A percentile compares a stretch with the other conserved stretches of the same genome.
Conservation (phyloP, 2,329 filamentous ascomycete genomes). For the Aschersonia sp. region DNA sequence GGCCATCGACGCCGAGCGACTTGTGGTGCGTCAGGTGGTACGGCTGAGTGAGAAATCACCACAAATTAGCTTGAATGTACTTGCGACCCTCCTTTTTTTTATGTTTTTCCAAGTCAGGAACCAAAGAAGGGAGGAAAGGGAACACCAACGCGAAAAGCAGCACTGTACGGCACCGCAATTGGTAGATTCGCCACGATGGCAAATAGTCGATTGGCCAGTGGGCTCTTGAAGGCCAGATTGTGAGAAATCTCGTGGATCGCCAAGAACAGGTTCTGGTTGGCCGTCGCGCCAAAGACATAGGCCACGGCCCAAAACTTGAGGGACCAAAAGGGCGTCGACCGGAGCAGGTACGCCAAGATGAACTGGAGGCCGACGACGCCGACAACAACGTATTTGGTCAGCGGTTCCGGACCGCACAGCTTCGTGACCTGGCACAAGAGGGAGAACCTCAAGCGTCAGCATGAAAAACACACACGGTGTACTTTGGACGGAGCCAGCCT, state of each 20-base stretch:
- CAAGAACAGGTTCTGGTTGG: constrained; percentile 97
- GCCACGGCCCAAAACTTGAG: constrained; percentile 75
- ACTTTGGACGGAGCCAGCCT: too few relatives aligned
- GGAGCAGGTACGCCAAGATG: constrained; percentile 60
- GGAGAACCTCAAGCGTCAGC: too few relatives aligned
- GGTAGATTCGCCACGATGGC: constrained; percentile 92
- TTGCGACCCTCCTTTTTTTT: background rate
- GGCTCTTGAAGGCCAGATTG: constrained; percentile 81
- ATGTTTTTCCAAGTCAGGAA: background rate
- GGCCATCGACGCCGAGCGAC: constrained; percentile 86
- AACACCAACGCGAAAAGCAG: constrained; percentile 68
- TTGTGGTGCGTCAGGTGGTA: constrained; percentile 99
- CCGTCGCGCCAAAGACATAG: constrained; percentile 84
- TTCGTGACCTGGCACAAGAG: constrained; percentile 59
- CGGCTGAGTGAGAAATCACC: constrained; percentile 37
- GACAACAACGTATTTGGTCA: constrained; percentile 86
- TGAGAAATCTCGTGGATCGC: constrained; percentile 98
- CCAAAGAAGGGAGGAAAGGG: background rate
- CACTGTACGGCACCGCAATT: constrained; percentile 91
- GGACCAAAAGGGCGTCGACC: constrained; percentile 64
- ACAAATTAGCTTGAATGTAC: background rate
- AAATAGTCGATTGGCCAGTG: constrained; percentile 66
- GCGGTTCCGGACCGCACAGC: constrained; percentile 86
- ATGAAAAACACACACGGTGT: too few relatives aligned
- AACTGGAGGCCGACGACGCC: constrained; percentile 75